phyloP scores from a whole-genome alignment of 2,329 filamentous ascomycete species.

The Xylariaceae sp. region DNA sequence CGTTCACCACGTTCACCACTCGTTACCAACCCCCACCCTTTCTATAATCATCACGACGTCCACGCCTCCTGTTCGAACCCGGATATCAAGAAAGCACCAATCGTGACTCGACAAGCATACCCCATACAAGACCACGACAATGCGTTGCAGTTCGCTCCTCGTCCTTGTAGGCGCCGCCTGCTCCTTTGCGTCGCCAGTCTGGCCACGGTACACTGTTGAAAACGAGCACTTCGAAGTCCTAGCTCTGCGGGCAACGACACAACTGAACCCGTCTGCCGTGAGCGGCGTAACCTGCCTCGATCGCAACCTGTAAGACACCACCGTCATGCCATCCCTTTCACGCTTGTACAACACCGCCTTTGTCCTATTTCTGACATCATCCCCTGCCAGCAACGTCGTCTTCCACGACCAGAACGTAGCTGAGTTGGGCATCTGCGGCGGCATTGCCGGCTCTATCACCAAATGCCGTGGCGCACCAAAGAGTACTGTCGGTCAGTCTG shows the following conservation, averaged over 20 bases:
- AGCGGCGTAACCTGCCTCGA: constrained; percentile 38
- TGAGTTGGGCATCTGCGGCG: constrained; percentile 45
- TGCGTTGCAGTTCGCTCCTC: constrained; percentile 24
- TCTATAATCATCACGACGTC: neutral
- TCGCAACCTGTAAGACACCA: constrained; percentile 34
- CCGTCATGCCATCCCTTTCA: neutral
- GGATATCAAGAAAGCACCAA: neutral
- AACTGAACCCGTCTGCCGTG: constrained; percentile 39
- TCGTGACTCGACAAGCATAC: neutral
- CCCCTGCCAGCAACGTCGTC: constrained; percentile 35
- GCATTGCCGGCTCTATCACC: constrained; percentile 43
- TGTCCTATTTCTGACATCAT: constrained; percentile 7
- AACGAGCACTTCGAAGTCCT: constrained; percentile 43
- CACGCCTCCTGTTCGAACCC: neutral
- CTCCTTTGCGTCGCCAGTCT: constrained; percentile 32
- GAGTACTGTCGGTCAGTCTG: constrained; percentile 41
- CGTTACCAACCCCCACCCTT: neutral
- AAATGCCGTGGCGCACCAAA: constrained; percentile 41
- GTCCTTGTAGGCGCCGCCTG: constrained; percentile 29
- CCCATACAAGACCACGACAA: constrained; percentile 7
- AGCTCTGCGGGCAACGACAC: constrained; percentile 34
- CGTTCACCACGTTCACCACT: neutral
- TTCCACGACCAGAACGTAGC: constrained; percentile 47
- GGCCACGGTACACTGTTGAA: constrained; percentile 36
- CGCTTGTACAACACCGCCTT: no score